Base-by-base conservation (phyloP, 257 asterid genomes). In the Nicotiana noctiflora region DNA sequence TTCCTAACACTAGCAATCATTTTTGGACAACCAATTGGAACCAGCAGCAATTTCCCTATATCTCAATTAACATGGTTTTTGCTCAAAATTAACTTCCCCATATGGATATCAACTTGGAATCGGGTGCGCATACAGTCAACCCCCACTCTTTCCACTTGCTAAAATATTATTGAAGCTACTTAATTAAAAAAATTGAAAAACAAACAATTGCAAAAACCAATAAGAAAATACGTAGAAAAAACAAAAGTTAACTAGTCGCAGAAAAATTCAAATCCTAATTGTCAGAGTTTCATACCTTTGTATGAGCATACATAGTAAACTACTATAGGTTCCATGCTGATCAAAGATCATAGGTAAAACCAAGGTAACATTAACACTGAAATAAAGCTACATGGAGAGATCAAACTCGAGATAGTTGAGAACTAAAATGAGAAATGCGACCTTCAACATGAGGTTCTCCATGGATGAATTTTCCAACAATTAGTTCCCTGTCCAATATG, bases 401-500 rank as follows among this genome's bases (percentile, higher is more conserved):
- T 23, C n/a, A 70, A 79, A n/a, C 8, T 52, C 44, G 4, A 67
- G 4, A 2, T 40, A 51, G 23, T 15, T 32, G 52, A 66, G 31
- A 76, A 21, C n/a, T 27, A 53, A 29, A 62, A 68, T 25, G 7
- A 67, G 66, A 13, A 75, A 68, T 80, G 37, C 52, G 18, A 93
- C 99, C 99, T 92, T 95, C 93, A 15, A 81, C 85, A 75, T 89
- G 91, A 27, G 99, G 87, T 82, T 93, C 90, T 75, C 98, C 99
- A 74, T 87, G 96, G 66, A 83, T 67, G 86, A 91, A 93, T 27
- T 88, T 91, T 81, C 92, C 97, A 83, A 87, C 88, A 76, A 93
- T 81, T 77, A 93, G 86, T 11, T 91, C 93, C 84, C 86, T 95
- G 84, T 92, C 97, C 90, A 95, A 85, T 76, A 95, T 87, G 80